phyloP scores from a whole-genome alignment of 352 stramenopile genomes.

The Paralagenidium karlingii region DNA sequence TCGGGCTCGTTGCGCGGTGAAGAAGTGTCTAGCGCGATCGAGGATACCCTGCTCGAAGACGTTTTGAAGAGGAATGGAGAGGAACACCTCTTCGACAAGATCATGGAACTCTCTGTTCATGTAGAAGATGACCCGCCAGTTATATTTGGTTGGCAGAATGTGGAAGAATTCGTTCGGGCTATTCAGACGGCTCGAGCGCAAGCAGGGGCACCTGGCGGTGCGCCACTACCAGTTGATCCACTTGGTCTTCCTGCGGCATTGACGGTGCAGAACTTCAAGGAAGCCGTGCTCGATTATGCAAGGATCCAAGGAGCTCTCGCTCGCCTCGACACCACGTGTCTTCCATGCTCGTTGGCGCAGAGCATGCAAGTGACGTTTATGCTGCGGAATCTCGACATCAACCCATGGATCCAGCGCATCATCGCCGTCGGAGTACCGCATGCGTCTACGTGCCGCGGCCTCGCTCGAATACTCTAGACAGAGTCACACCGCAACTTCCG shows the following conservation, averaged over 20 bases:
- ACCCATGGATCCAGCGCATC: conserved; percentile 11
- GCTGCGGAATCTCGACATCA: conserved; percentile 3
- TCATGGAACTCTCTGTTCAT: conserved; percentile 8
- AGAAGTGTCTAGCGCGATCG: not conserved
- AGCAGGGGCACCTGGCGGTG: conserved; percentile 4
- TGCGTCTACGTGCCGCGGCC: conserved; percentile 10
- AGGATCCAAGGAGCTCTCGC: conserved; percentile 2
- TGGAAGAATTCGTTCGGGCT: conserved; percentile 5
- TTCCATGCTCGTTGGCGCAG: conserved; percentile 9
- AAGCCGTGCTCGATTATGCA: conserved; percentile 13
- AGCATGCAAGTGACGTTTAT: conserved; percentile 3
- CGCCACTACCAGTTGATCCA: conserved; percentile 9
- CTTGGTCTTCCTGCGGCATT: conserved; percentile 6
- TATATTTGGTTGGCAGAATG: conserved; percentile 12
- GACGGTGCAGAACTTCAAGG: conserved; percentile 10
- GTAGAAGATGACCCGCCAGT: conserved; percentile 7
- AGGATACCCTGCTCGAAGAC: conserved; percentile 4
- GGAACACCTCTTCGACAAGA: conserved; percentile 7
- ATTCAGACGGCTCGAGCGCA: conserved; percentile 7
- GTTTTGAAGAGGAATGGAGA: conserved; percentile 11
- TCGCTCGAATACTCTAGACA: conserved; percentile 10
- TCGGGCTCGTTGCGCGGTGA: not conserved
- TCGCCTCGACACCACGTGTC: conserved; percentile 9
- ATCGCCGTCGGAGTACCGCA: conserved; percentile 7
- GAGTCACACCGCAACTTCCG: conserved; percentile 3